phyloP scores from a whole-genome alignment of 164 flowering plant genomes.

The Nelumbo lutea region DNA sequence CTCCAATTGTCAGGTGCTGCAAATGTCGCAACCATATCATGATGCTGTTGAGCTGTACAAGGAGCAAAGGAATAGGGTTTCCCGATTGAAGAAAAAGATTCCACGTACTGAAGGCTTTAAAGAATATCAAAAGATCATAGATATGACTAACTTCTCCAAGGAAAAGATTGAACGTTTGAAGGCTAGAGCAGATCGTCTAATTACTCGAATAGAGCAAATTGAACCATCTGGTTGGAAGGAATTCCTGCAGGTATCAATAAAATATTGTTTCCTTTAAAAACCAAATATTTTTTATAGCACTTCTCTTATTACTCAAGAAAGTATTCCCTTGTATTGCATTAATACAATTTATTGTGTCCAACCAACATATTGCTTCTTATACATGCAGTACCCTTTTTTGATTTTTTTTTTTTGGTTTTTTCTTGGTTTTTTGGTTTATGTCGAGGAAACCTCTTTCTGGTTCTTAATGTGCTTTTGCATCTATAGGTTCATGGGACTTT shows the following conservation, averaged over 20 bases:
- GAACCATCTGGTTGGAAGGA: constrained; percentile 99
- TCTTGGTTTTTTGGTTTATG: no score
- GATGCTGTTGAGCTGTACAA: constrained; percentile 61
- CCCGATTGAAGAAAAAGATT: constrained; percentile 82
- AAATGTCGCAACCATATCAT: constrained; percentile 48
- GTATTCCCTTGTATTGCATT: no score
- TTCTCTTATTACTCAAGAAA: background rate
- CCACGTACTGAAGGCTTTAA: constrained; percentile 71
- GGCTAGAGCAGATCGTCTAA: constrained; percentile 64
- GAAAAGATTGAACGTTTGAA: constrained; percentile 79
- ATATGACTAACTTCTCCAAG: constrained; percentile 50
- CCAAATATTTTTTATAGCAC: background rate
- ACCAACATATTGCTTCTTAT: background rate
- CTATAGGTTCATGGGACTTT: no score
- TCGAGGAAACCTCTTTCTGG: no score
- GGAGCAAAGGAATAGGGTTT: constrained; percentile 69
- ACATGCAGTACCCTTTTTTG: background rate
- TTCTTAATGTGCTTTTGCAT: no score
- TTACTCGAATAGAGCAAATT: constrained; percentile 68
- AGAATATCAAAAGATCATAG: constrained; percentile 73
- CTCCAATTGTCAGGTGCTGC: constrained; percentile 34
- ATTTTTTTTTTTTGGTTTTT: background rate
- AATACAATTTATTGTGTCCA: background rate
- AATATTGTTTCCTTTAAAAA: background rate
- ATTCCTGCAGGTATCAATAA: constrained; percentile 61